A percentile compares a stretch with the other conserved stretches of the same genome.
Evolutionary conservation across 495 filamentous ascomycete species (phyloP).

Genomic region (Lasiosphaeria hispida): DNA sequence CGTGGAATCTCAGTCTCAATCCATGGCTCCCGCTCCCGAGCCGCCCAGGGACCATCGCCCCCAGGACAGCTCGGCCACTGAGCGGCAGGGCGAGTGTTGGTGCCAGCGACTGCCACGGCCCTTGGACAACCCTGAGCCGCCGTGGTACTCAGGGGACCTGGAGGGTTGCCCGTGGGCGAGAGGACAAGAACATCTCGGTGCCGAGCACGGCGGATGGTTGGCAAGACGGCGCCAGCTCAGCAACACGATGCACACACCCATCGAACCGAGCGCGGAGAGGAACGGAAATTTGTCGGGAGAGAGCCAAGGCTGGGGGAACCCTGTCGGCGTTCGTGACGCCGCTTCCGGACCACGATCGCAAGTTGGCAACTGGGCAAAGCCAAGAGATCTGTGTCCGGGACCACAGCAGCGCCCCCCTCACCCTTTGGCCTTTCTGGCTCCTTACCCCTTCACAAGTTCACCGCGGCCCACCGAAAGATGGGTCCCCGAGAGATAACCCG

Average conservation of each 20-base stretch:
- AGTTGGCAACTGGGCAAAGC: too few species aligned
- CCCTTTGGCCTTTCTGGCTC: too few species aligned
- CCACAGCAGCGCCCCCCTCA: too few species aligned
- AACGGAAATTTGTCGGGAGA: too few species aligned
- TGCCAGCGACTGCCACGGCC: too few species aligned
- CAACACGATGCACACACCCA: too few species aligned
- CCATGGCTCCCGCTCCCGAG: neutral
- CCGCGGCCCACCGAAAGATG: neutral
- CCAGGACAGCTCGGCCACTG: too few species aligned
- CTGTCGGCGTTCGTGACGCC: neutral
- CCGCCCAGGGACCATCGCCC: neutral
- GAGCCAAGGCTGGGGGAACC: neutral
- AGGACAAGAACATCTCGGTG: conserved; percentile 11
- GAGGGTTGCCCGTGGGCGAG: neutral
- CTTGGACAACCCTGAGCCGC: too few species aligned
- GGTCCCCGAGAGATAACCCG: conserved; percentile 3
- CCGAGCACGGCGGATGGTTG: conserved; percentile 2
- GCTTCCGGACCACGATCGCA: neutral
- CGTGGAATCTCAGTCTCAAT: neutral
- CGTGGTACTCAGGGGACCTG: neutral
- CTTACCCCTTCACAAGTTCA: too few species aligned
- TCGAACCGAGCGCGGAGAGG: too few species aligned
- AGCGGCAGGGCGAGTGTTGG: too few species aligned
- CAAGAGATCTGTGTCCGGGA: too few species aligned
- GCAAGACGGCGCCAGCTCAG: neutral